A percentile compares a stretch with the other conserved stretches of the same genome.
Evolutionary conservation across 352 stramenopile species (phyloP).

Genomic region (Pythium oligandrum): DNA sequence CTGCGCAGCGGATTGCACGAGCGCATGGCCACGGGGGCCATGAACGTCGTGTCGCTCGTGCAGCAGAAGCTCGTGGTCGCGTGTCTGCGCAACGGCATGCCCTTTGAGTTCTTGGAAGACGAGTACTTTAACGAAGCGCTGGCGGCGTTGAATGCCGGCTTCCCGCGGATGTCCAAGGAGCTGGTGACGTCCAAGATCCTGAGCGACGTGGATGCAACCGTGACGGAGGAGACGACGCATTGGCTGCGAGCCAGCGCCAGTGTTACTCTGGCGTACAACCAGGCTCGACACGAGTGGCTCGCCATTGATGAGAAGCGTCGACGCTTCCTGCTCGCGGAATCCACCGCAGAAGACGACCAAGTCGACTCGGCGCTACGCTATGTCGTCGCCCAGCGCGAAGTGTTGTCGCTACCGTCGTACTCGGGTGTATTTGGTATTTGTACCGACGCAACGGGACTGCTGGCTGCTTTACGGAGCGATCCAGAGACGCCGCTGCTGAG

Average conservation of each 20-base stretch:
- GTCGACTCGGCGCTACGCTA: conserved; percentile 1
- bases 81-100: conserved; percentile 32
- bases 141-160: conserved; percentile 16
- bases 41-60: conserved; percentile 5
- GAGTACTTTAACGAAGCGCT: conserved; percentile 30
- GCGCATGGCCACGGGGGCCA: too few relatives aligned
- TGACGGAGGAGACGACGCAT: conserved; percentile 5
- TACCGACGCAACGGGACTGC: too few relatives aligned
- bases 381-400: not conserved
- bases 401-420: too few relatives aligned
- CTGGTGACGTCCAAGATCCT: conserved; percentile 15
- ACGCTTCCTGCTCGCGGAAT: conserved; percentile 21
- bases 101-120: conserved; percentile 33
- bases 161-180: conserved; percentile 15
- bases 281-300: conserved; percentile 13
- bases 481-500: too few relatives aligned
- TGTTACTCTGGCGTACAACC: conserved; percentile 23
- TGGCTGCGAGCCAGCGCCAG: conserved; percentile 16
- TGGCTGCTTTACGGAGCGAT: too few relatives aligned
- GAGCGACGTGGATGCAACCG: conserved; percentile 7
- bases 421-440: too few relatives aligned
- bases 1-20: not conserved
- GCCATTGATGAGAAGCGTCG: conserved; percentile 18
- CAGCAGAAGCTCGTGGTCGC: conserved; percentile 39
- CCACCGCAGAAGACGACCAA: not conserved